A percentile compares a stretch with the other conserved stretches of the same genome.
Evolutionary conservation across 176 grass and related monocot genomes (phyloP).

Genomic region (barley (Hordeum vulgare)): DNA sequence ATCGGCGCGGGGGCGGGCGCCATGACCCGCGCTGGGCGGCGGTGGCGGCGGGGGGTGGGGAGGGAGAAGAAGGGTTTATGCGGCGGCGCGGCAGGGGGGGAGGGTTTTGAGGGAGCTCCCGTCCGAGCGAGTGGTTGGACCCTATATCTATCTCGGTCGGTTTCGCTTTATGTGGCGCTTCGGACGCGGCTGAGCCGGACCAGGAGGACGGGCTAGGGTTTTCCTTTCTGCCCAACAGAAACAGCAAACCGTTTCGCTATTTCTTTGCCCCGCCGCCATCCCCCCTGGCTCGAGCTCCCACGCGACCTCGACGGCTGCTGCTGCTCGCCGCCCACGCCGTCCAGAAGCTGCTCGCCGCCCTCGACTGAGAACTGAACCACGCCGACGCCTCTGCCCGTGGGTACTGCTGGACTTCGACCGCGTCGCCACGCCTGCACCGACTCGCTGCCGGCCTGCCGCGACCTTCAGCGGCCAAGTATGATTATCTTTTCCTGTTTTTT

Average conservation of each 20-base stretch:
- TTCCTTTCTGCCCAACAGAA: not conserved
- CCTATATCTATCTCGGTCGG: slow-evolving; percentile 4
- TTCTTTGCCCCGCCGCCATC: not conserved
- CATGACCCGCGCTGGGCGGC: slow-evolving; percentile 19
- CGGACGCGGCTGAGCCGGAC: not conserved
- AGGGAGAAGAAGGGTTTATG: slow-evolving; percentile 14
- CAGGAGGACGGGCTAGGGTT: slow-evolving; percentile 25
- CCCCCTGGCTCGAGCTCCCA: no score
- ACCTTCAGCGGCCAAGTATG: no score
- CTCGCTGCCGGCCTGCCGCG: no score
- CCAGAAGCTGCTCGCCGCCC: no score
- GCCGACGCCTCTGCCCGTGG: no score
- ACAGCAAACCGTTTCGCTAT: not conserved
- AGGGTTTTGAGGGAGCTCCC: not conserved
- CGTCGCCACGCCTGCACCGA: no score
- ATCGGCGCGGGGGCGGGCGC: slow-evolving; percentile 31
- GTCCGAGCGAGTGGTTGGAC: not conserved
- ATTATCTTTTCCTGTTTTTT: no score
- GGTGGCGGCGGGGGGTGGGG: not conserved
- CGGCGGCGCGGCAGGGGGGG: not conserved
- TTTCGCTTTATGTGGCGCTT: not conserved
- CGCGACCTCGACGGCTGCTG: no score
- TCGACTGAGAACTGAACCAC: no score
- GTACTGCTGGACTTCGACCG: no score
- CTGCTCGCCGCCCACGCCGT: no score